Base-by-base conservation (phyloP, 345 rosid genomes). In the Bruguiera parviflora region DNA sequence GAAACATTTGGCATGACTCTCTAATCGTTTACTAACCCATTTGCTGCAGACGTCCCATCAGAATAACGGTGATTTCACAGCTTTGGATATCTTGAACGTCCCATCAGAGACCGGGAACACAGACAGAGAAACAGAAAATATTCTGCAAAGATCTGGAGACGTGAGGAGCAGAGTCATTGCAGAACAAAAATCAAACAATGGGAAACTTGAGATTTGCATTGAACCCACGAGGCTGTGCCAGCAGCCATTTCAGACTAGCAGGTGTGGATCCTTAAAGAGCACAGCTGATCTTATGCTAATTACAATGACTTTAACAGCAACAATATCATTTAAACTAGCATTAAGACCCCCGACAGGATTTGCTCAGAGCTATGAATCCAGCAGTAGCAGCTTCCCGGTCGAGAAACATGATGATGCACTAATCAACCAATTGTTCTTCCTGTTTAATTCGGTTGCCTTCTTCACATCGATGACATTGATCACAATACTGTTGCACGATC, bases 401-500 rank as follows among this genome's bases (percentile, higher is more conserved):
- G 33, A 2, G 15, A 8, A 20, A 2, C 9, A 47, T 20, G 11
- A 55, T 28, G 56, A 13, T 5, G 7, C 11, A 27, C 1, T 43
- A 15, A 28, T 24, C 13, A 53, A 25, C 7, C 57, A 31, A 15
- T 37, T 61, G 8, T 67, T 73, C 63, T n/a, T 73, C 15, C n/a
- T 62, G 51, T 37, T 73, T 5, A 43, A 73, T 61, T 73, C 77
- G 10, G 43, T 67, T 15, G 56, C 77, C 56, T 73, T 67, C 6
- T 55, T 73, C 60, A 55, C 67, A 2, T 73, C 77, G 7, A 8
- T 43, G 31, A 68, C 77, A 2, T 35, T 73, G 47, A 63, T 46
- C 16, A 53, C 47, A 5, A 31, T 69, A 47, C 64, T 69, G 24
- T 19, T 65, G 21, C 58, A 47, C 46, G 69, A 64, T 22, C 59